Evolutionary conservation across 345 rosid genomes (phyloP), one percentile per base, ranked within the genome.

Genomic region (Brassica cretica): DNA sequence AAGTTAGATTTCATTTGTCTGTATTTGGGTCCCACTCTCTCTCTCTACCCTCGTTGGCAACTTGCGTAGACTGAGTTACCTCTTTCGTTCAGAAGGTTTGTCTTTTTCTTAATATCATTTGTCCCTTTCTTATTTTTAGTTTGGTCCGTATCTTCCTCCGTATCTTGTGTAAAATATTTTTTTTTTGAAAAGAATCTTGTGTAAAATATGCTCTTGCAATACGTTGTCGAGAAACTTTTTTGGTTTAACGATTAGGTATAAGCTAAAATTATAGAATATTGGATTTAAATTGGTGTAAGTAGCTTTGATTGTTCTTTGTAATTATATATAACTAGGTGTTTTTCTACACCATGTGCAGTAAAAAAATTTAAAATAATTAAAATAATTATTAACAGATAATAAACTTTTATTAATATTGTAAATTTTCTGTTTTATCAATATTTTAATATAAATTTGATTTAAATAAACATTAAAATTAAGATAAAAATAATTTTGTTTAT

Each of bases 1-100:
- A 21, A 21, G 24, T 21, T 21, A 21, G 24, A 21, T 21, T 21
- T 21, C 24, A 21, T 21, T 21, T 21, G 24, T 21, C 24, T 21
- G 24, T 21, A 21, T 21, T 0, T 21, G 24, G 24, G 24, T 21
- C 24, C 24, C 24, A 21, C 24, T 0, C 24, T 21, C 24, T 21
- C 24, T 56, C 65, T 71, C 33, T 14, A 19, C 27, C 2, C 56
- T 67, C 78, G 29, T 75, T 21, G 41, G 32, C 79, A 68, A 68
- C 69, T 76, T 41, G 41, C 64, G 33, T 69, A 5, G 33, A 69
- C 74, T 6, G 30, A 16, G 73, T 59, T 16, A 18, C 75, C 67
- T 71, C 9, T 37, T 55, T 0, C 71, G 15, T 33, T 24, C 71
- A 55, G 76, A 77, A 37, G 81, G 67, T 71, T 71, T 71, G 35